Conservation (phyloP, 2,329 filamentous ascomycete genomes). For the Ophioceras dolichostomum region DNA sequence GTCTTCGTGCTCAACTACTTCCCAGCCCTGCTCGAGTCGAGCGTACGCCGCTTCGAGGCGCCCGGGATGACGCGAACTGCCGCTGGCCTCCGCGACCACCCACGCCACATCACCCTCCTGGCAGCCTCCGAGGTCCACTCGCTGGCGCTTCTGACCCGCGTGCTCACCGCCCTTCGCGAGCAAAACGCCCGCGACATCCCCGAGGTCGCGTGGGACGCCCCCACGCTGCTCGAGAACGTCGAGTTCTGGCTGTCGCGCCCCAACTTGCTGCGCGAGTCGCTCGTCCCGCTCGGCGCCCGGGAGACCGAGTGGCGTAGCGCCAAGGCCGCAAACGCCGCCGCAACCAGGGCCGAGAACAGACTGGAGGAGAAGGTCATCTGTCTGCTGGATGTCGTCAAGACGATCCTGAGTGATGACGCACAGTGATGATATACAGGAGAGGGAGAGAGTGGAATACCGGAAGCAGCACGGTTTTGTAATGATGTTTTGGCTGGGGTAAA, state of each 20-base stretch:
- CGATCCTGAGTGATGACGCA: conserved; percentile 40
- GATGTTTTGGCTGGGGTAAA: too few relatives aligned
- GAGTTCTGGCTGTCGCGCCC: conserved; percentile 67
- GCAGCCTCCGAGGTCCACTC: conserved; percentile 69
- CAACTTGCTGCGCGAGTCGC: conserved; percentile 55
- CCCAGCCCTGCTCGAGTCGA: conserved; percentile 61
- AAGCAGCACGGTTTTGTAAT: too few relatives aligned
- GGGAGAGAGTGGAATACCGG: too few relatives aligned
- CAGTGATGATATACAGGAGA: too few relatives aligned
- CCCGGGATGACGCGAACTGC: conserved; percentile 36
- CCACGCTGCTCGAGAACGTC: conserved; percentile 64
- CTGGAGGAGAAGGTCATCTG: conserved; percentile 66
- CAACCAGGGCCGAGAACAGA: conserved; percentile 42
- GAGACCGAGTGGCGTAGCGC: conserved; percentile 51
- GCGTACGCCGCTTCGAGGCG: conserved; percentile 59
- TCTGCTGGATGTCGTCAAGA: conserved; percentile 51
- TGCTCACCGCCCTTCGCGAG: conserved; percentile 54
- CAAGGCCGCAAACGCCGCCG: conserved; percentile 22
- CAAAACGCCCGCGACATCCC: conserved; percentile 62
- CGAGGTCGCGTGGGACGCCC: conserved; percentile 62
- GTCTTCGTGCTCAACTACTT: conserved; percentile 84
- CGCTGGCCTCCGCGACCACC: conserved; percentile 23
- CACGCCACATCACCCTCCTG: conserved; percentile 58
- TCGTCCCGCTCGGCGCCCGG: conserved; percentile 60
- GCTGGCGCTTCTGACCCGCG: conserved; percentile 60